A percentile compares a stretch with the other conserved stretches of the same genome.
phyloP scores from a whole-genome alignment of 2,329 filamentous ascomycete genomes.

The Cyphellophora europaea region DNA sequence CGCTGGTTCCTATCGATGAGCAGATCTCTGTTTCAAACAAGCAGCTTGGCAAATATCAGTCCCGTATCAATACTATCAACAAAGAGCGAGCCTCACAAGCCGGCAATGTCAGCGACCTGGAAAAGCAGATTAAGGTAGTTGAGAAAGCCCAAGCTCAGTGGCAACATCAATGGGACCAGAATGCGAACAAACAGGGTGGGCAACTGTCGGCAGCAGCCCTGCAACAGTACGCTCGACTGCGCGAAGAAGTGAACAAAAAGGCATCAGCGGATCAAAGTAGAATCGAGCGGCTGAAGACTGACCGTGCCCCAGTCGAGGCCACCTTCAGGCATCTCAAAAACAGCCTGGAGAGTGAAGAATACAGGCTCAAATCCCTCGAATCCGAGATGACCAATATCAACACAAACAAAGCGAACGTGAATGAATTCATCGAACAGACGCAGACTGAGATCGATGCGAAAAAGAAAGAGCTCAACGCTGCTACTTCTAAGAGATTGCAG shows the following conservation, averaged over 20 bases:
- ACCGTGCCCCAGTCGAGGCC: slow-evolving; percentile 84
- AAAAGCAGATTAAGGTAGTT: slow-evolving; percentile 73
- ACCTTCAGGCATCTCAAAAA: slow-evolving; percentile 82
- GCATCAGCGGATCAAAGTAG: slow-evolving; percentile 73
- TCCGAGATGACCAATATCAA: slow-evolving; percentile 60
- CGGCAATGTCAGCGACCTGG: slow-evolving; percentile 59
- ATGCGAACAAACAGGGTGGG: slow-evolving; percentile 76
- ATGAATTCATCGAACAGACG: slow-evolving; percentile 56
- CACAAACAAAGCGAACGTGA: slow-evolving; percentile 57
- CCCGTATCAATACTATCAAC: slow-evolving; percentile 58
- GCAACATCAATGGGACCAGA: slow-evolving; percentile 77
- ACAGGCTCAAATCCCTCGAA: slow-evolving; percentile 63
- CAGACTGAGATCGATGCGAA: slow-evolving; percentile 71
- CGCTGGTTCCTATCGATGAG: slow-evolving; percentile 80
- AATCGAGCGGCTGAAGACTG: slow-evolving; percentile 75
- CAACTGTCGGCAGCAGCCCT: slow-evolving; percentile 78
- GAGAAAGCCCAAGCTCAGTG: slow-evolving; percentile 82
- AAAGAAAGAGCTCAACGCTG: slow-evolving; percentile 80
- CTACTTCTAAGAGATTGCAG: slow-evolving; percentile 74
- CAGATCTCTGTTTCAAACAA: slow-evolving; percentile 73
- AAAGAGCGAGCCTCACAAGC: slow-evolving; percentile 69
- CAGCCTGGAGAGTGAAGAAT: slow-evolving; percentile 72
- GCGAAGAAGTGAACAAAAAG: slow-evolving; percentile 73
- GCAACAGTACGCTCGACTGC: slow-evolving; percentile 78
- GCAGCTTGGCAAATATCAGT: slow-evolving; percentile 59